Evolutionary conservation across 1,284 basidiomycete species (phyloP).

Genomic region (Cryptococcus sp.): DNA sequence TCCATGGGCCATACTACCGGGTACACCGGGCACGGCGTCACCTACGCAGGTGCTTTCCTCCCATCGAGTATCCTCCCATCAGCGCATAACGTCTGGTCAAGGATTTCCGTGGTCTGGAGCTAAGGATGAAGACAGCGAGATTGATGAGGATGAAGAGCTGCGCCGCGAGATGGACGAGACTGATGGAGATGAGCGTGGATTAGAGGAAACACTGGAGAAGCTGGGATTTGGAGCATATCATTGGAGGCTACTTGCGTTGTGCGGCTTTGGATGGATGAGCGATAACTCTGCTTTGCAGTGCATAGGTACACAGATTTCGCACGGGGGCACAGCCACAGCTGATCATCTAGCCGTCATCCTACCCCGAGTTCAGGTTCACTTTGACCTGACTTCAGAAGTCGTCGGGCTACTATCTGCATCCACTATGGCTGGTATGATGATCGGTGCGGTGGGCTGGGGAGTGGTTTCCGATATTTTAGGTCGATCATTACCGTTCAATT

Average conservation of each 20-base stretch:
- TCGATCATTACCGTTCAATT: slow-evolving; percentile 83
- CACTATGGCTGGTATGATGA: slow-evolving; percentile 60
- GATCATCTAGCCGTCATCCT: slow-evolving; percentile 74
- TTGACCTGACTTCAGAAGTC: slow-evolving; percentile 48
- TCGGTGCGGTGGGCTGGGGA: slow-evolving; percentile 90
- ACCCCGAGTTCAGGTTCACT: slow-evolving; percentile 86
- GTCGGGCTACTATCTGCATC: slow-evolving; percentile 40
- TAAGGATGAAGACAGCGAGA: slow-evolving; percentile 49
- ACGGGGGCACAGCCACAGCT: slow-evolving; percentile 1
- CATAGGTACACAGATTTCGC: slow-evolving; percentile 17
- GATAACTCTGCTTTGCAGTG: slow-evolving; percentile 47
- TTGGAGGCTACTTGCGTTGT: slow-evolving; percentile 67
- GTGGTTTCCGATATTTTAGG: slow-evolving; percentile 81
- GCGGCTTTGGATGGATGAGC: slow-evolving; percentile 70
- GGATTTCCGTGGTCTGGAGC: slow-evolving; percentile 19
- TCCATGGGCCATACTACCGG: not conserved
- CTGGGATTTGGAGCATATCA: slow-evolving; percentile 88
- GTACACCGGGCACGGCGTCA: slow-evolving; percentile 1
- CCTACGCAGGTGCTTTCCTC: slow-evolving; percentile 1
- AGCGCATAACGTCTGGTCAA: not conserved
- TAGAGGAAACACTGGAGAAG: slow-evolving; percentile 79
- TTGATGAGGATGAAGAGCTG: slow-evolving; percentile 61
- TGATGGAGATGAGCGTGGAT: slow-evolving; percentile 71
- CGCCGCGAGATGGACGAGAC: slow-evolving; percentile 78
- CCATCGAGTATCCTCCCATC: slow-evolving; percentile 9